Conservation (phyloP, 73 alveolate genomes). For the Blepharisma japonicum region DNA sequence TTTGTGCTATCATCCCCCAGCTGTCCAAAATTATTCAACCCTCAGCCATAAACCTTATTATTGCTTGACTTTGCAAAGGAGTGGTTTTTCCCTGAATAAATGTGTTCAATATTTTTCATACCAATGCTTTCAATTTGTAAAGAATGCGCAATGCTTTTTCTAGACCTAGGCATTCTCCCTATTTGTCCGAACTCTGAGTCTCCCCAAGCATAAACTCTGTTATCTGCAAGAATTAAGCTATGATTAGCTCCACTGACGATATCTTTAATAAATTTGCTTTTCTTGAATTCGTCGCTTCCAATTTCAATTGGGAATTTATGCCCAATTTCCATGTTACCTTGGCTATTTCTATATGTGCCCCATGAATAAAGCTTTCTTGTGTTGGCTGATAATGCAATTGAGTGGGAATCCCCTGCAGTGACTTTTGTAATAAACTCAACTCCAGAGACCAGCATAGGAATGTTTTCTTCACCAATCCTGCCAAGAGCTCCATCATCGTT, state of each 20-base stretch:
- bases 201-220: constrained; percentile 43
- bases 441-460: constrained; percentile 35
- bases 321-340: constrained; percentile 47
- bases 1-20: constrained; percentile 35
- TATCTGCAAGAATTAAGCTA: constrained; percentile 45
- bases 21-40: constrained; percentile 53
- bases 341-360: constrained; percentile 55
- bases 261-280: constrained; percentile 24
- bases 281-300: constrained; percentile 3
- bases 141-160: constrained; percentile 33
- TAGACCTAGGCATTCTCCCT: constrained; percentile 49
- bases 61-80: constrained; percentile 39
- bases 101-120: constrained; percentile 30
- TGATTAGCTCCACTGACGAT: constrained; percentile 51
- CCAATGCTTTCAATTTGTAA: constrained; percentile 38
- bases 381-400: constrained; percentile 49
- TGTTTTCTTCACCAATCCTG: constrained; percentile 34
- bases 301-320: constrained; percentile 35
- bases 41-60: constrained; percentile 51
- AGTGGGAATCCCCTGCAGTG: constrained; percentile 59
- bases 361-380: constrained; percentile 44
- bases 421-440: constrained; percentile 41
- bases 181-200: constrained; percentile 47
- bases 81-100: constrained; percentile 43
- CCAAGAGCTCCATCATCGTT: constrained; percentile 82